Conservation (phyloP, 305 asterid genomes). For the Rubia balearica region DNA sequence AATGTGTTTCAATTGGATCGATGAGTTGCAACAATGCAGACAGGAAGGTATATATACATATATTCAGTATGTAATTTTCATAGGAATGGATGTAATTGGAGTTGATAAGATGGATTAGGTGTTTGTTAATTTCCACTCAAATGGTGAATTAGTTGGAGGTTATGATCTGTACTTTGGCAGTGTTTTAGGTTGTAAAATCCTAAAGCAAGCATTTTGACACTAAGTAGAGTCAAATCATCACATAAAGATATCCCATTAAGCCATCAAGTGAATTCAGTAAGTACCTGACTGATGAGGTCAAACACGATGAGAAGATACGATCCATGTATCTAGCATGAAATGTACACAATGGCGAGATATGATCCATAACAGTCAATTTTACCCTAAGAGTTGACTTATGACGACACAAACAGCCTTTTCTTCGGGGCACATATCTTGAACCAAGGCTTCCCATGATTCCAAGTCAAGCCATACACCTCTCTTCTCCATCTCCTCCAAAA, state of each 20-base stretch:
- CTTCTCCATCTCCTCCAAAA: slow-evolving; percentile 75
- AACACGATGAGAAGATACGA: not conserved
- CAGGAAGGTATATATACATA: slow-evolving; percentile 22
- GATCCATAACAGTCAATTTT: not conserved
- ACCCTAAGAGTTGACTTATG: slow-evolving; percentile 8
- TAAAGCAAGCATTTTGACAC: not conserved
- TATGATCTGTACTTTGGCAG: not conserved
- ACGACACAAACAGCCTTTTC: not conserved
- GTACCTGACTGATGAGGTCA: not conserved
- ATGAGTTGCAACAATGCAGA: slow-evolving; percentile 10
- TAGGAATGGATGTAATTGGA: slow-evolving; percentile 27
- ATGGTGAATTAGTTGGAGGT: slow-evolving; percentile 28
- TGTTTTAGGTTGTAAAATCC: not conserved
- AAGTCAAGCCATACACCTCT: slow-evolving; percentile 40
- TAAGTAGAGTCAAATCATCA: not conserved
- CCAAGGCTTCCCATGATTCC: slow-evolving; percentile 55
- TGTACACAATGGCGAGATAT: not conserved
- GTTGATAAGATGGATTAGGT: slow-evolving; percentile 72
- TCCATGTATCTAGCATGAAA: too few species aligned
- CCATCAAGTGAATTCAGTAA: not conserved
- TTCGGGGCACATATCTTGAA: slow-evolving; percentile 25
- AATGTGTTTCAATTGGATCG: slow-evolving; percentile 13
- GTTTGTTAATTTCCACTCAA: slow-evolving; percentile 20
- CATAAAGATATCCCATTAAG: not conserved
- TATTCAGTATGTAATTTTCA: not conserved